Conservation (phyloP, 176 grass and related monocot genomes). For the Melocanna baccifera region DNA sequence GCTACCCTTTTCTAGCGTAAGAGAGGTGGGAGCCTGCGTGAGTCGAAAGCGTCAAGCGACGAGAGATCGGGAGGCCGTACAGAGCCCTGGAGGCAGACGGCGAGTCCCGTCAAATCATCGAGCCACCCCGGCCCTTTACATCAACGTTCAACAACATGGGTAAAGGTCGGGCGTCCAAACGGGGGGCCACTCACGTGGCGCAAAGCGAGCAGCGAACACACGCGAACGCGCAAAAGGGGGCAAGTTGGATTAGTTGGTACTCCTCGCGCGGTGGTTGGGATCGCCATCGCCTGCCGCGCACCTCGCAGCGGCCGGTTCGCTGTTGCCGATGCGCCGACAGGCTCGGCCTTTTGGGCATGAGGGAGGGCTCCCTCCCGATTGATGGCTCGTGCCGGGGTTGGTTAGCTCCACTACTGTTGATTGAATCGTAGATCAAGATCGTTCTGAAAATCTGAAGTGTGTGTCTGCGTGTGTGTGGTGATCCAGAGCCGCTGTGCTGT, state of each 20-base stretch:
- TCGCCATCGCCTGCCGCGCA: neutral
- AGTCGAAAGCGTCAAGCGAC: neutral
- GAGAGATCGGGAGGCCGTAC: neutral
- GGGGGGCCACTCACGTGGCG: constrained; percentile 35
- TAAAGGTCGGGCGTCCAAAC: neutral
- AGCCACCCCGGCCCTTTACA: neutral
- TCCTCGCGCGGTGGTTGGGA: neutral
- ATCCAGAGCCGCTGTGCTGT: constrained; percentile 1
- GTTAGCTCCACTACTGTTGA: neutral
- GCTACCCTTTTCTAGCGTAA: too few relatives aligned
- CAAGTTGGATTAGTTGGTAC: neutral
- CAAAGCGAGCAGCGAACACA: neutral
- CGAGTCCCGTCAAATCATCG: constrained; percentile 10
- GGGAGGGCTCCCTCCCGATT: neutral
- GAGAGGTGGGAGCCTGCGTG: neutral
- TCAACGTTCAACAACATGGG: neutral
- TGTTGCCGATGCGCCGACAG: constrained; percentile 49
- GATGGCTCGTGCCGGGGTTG: neutral
- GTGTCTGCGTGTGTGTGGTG: neutral
- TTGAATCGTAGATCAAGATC: neutral
- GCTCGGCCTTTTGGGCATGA: neutral
- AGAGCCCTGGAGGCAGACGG: neutral
- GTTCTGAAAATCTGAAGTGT: neutral
- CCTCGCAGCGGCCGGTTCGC: neutral
- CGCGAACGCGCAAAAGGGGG: neutral